phyloP scores from a whole-genome alignment of 371 early-diverging fungal genomes.

The Apophysomyces trapeziformis region DNA sequence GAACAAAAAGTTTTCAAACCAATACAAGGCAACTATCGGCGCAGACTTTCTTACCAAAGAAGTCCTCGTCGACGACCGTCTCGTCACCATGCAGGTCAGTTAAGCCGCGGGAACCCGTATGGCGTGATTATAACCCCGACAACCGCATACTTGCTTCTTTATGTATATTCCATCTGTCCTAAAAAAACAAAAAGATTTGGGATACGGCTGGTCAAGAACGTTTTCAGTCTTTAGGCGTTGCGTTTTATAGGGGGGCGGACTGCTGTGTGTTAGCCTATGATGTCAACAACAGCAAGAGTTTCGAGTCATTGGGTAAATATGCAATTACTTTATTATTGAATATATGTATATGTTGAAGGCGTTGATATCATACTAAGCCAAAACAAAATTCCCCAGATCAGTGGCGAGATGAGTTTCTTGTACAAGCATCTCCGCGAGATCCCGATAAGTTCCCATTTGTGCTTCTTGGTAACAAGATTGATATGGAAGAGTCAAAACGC shows the following conservation, averaged over 20 bases:
- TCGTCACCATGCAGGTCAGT: constrained; percentile 88
- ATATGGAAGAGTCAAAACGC: constrained; percentile 92
- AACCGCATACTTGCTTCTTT: background rate
- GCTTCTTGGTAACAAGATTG: constrained; percentile 98
- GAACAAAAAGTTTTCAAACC: constrained; percentile 95
- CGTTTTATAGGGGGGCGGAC: constrained; percentile 98
- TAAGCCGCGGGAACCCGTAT: background rate
- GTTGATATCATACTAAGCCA: no score
- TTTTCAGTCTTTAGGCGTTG: constrained; percentile 97
- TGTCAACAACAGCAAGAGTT: constrained; percentile 92
- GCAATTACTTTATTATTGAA: background rate
- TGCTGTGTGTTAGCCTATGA: constrained; percentile 98
- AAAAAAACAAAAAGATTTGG: constrained; percentile 68
- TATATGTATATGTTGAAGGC: background rate
- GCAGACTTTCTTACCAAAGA: constrained; percentile 99
- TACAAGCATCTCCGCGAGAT: constrained; percentile 91
- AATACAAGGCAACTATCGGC: constrained; percentile 99
- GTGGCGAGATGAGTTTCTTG: constrained; percentile 97
- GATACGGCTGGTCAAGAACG: constrained; percentile 97
- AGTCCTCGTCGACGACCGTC: constrained; percentile 84
- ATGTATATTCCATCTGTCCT: no score
- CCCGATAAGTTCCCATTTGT: constrained; percentile 98
- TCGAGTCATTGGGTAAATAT: constrained; percentile 80
- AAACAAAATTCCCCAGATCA: constrained; percentile 36
- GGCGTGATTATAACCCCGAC: constrained; percentile 6